These are phyloP conservation scores for Eryngium alpinum DNA, from an alignment of 140 eudicot species.

Conservation along the genomic window DNA sequence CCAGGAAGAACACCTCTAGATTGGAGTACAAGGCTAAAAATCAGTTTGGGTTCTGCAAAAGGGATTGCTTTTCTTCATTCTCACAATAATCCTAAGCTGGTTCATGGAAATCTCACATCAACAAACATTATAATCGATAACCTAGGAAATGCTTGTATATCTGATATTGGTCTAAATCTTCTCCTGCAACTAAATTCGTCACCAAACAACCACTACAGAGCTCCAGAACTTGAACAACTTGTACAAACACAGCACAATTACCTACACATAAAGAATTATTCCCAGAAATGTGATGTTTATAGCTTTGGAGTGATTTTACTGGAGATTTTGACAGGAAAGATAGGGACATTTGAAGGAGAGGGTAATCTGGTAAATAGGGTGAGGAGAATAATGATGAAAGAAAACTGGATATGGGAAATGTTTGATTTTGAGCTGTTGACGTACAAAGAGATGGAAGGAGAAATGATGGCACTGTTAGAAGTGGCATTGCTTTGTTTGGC, in stretches of 20 bases:
- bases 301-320: conserved; percentile 45
- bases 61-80: conserved; percentile 49
- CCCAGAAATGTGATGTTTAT: conserved; percentile 46
- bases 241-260: background rate
- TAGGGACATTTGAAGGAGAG: conserved; percentile 26
- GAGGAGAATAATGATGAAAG: conserved; percentile 27
- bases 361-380: conserved; percentile 42
- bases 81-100: conserved; percentile 28
- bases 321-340: conserved; percentile 52
- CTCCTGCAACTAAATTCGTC: conserved; percentile 25
- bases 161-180: conserved; percentile 42
- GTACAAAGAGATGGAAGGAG: conserved; percentile 44
- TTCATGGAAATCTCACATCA: conserved; percentile 53
- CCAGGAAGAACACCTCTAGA: conserved; percentile 70
- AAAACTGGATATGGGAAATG: conserved; percentile 45
- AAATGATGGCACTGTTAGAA: conserved; percentile 35
- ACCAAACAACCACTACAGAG: conserved; percentile 29
- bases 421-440: conserved; percentile 54
- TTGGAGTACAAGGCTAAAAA: conserved; percentile 42
- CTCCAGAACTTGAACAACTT: conserved; percentile 33
- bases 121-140: conserved; percentile 44
- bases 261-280: conserved; percentile 12
- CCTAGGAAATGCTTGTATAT: conserved; percentile 31
- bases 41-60: conserved; percentile 40
- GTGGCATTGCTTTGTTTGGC: conserved; percentile 48